Conservation (phyloP, 2,329 filamentous ascomycete species). For the Nemania bipapillata region DNA sequence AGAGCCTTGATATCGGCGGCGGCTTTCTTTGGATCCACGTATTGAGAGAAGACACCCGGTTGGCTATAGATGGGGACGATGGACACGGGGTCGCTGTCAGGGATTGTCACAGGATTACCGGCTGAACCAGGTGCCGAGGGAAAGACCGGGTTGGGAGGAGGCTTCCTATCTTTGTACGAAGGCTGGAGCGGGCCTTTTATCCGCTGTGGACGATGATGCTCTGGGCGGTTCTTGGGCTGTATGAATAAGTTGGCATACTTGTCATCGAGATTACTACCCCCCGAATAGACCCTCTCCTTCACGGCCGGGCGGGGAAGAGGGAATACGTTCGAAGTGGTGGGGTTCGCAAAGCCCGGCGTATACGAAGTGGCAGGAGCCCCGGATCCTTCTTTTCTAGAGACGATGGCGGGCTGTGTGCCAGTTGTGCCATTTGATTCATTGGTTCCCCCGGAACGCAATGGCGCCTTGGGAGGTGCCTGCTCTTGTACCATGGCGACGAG, state of each 20-base stretch:
- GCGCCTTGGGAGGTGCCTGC: conserved; percentile 60
- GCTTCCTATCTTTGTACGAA: conserved; percentile 60
- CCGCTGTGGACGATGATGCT: conserved; percentile 65
- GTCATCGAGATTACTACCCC: conserved; percentile 58
- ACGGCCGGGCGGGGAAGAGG: conserved; percentile 42
- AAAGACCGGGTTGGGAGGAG: conserved; percentile 61
- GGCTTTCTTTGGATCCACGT: conserved; percentile 77
- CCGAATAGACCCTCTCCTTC: conserved; percentile 45
- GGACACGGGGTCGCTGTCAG: conserved; percentile 44
- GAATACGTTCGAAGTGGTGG: conserved; percentile 16
- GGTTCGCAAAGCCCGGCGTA: conserved; percentile 35
- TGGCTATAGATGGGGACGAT: conserved; percentile 50
- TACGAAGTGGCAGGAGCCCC: conserved; percentile 9
- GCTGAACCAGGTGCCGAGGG: conserved; percentile 55
- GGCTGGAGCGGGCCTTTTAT: conserved; percentile 61
- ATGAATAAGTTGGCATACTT: conserved; percentile 66
- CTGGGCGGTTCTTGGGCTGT: conserved; percentile 65
- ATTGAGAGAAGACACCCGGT: conserved; percentile 64
- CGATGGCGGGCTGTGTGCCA: conserved; percentile 16
- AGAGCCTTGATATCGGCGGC: conserved; percentile 81
- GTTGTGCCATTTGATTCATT: conserved; percentile 42
- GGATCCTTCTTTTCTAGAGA: conserved; percentile 16
- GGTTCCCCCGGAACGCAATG: conserved; percentile 54
- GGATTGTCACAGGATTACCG: conserved; percentile 49
- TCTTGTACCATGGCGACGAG: conserved; percentile 59